Percentiles rank a stretch among this genome's conserved stretches.
Conservation (phyloP, 148 eudicot species). For the Camellia sinensis region DNA sequence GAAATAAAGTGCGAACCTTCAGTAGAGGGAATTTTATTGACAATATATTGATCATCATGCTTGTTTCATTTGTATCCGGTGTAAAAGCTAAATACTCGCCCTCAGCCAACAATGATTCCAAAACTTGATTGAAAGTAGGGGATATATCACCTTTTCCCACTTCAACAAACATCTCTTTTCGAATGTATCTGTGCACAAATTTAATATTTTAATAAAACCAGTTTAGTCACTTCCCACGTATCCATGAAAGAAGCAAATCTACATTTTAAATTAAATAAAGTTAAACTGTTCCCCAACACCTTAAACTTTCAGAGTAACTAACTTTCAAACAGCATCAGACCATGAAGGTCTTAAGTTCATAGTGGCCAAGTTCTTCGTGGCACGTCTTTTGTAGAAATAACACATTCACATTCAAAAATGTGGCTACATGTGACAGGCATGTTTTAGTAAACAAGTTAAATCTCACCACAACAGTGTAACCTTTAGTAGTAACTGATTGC, state of each 20-base stretch:
- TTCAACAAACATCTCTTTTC: slow-evolving; percentile 78
- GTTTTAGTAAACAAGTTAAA: background rate
- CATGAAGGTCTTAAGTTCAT: background rate
- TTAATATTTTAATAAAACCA: background rate
- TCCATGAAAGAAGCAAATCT: background rate
- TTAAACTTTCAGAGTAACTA: slow-evolving; percentile 3
- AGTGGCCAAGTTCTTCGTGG: background rate
- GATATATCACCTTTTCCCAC: slow-evolving; percentile 75
- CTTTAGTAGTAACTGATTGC: background rate
- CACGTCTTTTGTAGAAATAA: background rate
- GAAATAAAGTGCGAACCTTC: slow-evolving; percentile 43
- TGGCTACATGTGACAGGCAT: background rate
- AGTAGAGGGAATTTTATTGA: slow-evolving; percentile 75
- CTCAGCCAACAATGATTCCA: slow-evolving; percentile 51
- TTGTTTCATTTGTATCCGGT: slow-evolving; percentile 77
- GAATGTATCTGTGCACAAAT: slow-evolving; percentile 48
- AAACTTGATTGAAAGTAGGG: slow-evolving; percentile 60
- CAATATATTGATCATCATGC: slow-evolving; percentile 63
- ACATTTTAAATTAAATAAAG: background rate
- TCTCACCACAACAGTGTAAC: background rate
- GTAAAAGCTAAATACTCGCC: slow-evolving; percentile 83
- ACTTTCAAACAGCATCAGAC: background rate
- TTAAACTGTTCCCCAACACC: background rate
- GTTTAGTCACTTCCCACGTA: background rate
- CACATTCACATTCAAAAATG: background rate